Evolutionary conservation across 2,329 filamentous ascomycete species (phyloP), one percentile per base, ranked within the genome.

Genomic region (Fusarium sp.): DNA sequence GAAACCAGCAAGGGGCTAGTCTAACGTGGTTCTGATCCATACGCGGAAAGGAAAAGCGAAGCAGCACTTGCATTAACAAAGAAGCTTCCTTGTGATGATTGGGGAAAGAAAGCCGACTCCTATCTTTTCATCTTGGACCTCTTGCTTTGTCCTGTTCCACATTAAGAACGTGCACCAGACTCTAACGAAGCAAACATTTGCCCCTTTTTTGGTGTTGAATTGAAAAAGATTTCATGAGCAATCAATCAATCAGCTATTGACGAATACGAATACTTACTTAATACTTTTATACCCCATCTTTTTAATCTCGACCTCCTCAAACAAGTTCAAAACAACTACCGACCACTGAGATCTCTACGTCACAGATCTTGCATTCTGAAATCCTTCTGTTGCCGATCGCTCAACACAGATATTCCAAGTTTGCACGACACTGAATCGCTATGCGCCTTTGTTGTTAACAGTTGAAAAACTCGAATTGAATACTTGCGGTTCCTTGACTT

Each of bases 401-500:
- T 58, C 33, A 54, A 64, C 38, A 54, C 18, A 49, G 26, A 26
- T 20, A 35, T 27, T 42, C 27, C n/a, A 64, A 35, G 49, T 17
- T 26, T 52, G 33, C 55, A 42, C 46, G 48, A 50, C 30, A 56
- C 30, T 37, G 41, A 64, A 68, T 53, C 69, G 78, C 69, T 69
- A 80, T 80, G 78, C 53, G 69, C 70, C 64, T 58, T 69, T 53
- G 65, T 61, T 75, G 50, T 65, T 79, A 75, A 63, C 53, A 59
- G 58, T 42, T 42, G 50, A 52, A 57, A 56, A 55, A 41, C 50
- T 40, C 48, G 48, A 62, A 67, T 67, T 62, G 44, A 66, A 70
- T 45, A 70, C 60, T 55, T 33, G 45, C 44, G 52, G 63, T 41
- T 54, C 57, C 44, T 56, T 20, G n/a, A 38, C 15, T 20, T 17